These are phyloP conservation scores for Schwanniomyces occidentalis DNA, from an alignment of 805 yeast genomes.

Conservation along the genomic window DNA sequence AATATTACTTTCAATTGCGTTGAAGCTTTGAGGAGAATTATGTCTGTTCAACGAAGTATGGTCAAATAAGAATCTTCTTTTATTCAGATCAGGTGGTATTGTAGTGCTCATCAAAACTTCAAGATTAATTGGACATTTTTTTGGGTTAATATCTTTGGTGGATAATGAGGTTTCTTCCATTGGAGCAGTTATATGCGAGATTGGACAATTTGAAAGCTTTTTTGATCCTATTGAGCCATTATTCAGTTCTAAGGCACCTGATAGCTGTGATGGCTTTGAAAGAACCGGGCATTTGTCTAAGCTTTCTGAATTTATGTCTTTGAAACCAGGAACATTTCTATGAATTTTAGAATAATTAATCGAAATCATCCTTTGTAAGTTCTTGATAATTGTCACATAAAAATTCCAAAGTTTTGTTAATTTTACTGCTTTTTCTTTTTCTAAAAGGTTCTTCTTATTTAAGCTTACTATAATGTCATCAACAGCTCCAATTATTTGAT, in stretches of 20 bases:
- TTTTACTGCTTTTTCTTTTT: constrained; percentile 16
- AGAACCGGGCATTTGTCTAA: constrained; percentile 12
- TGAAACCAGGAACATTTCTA: constrained; percentile 29
- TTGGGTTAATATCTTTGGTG: not conserved
- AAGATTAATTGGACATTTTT: constrained; percentile 8
- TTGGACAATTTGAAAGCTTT: constrained; percentile 17
- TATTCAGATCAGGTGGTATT: constrained; percentile 4
- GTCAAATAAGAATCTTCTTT: constrained; percentile 35
- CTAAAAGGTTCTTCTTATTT: constrained; percentile 11
- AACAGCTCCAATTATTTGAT: constrained; percentile 10
- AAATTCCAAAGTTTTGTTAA: constrained; percentile 39
- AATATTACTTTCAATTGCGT: constrained; percentile 19
- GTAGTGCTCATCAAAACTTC: not conserved
- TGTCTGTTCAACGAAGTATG: constrained; percentile 15
- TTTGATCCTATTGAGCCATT: not conserved
- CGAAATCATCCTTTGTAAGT: constrained; percentile 26
- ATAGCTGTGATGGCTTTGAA: not conserved
- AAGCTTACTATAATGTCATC: constrained; percentile 12
- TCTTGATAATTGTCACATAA: constrained; percentile 36
- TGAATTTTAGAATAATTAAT: constrained; percentile 34
- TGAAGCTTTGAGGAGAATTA: constrained; percentile 1
- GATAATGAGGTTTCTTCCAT: constrained; percentile 9
- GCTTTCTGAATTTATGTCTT: constrained; percentile 3
- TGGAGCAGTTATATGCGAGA: constrained; percentile 23
- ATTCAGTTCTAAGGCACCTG: not conserved